Base-by-base conservation (phyloP, 2,329 filamentous ascomycete species). In the Aureobasidium subglaciale region DNA sequence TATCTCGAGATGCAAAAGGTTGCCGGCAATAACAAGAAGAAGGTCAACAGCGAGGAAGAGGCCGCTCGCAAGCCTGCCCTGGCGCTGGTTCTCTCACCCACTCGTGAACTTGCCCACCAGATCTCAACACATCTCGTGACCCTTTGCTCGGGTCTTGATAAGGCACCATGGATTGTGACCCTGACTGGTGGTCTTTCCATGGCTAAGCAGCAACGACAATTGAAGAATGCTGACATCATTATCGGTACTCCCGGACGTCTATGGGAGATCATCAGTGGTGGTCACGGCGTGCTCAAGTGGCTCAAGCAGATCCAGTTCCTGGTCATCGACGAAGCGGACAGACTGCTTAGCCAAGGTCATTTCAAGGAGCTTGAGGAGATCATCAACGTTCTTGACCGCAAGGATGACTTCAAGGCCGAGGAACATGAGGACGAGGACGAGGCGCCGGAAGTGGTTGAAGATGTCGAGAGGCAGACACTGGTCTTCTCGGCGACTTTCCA, bases 401-500 rank as follows among this genome's bases (percentile, higher is more conserved):
- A 53, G 22, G 76, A 77, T 6, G 69, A 73, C 1, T 54, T 54
- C 38, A 71, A 75, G 29, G 72, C 75, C 2, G 73, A 76, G n/a
- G 76, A 77, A 1, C 73, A 73, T 2, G 75, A 78, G 4, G 75
- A 78, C 9, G 71, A 75, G 0, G 64, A 70, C 6, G 57, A 61
- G 9, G 59, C 61, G 13, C 34, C 42, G 1, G 59, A 59, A 4
- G 57, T 43, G 15, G 58, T 57, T 2, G 50, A 58, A 13, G 46
- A 34, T 5, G 45, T 30, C 16, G 22, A 38, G 27, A 57, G 92
- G 37, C 93, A 99, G 67, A 97, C 91, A 0, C 80, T 99, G 0
- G 90, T 99, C 18, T 99, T 99, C 70, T 97, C 93, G 0, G 93
- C 93, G 0, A 99, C 93, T 0, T 96, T 99, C 70, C 88, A 95